Conservation (phyloP, 192 early-diverging fungal genomes). For the Linnemannia exigua region DNA sequence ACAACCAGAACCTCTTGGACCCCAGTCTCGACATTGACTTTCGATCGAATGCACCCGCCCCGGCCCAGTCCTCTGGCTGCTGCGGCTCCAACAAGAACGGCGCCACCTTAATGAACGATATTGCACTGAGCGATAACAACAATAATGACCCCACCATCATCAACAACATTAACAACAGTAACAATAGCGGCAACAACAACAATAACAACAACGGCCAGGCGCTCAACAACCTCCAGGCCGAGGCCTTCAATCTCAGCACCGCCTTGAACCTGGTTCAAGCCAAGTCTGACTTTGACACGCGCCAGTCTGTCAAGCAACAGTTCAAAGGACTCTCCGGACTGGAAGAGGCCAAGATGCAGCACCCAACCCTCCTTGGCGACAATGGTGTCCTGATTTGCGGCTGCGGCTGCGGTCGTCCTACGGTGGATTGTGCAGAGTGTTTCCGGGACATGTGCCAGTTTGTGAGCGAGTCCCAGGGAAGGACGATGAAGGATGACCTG, state of each 20-base stretch:
- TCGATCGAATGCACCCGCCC: background rate
- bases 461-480: constrained; percentile 46
- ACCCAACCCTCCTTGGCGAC: constrained; percentile 37
- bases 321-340: constrained; percentile 25
- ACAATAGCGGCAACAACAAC: background rate
- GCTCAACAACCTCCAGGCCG: background rate
- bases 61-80: background rate
- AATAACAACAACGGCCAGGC: background rate
- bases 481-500: constrained; percentile 45
- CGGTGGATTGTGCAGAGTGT: constrained; percentile 48
- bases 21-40: constrained; percentile 1
- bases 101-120: constrained; percentile 14
- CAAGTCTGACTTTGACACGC: constrained; percentile 2
- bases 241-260: constrained; percentile 29
- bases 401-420: constrained; percentile 55
- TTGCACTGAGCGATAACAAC: background rate
- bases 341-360: constrained; percentile 43
- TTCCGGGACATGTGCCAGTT: constrained; percentile 54
- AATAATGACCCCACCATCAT: background rate
- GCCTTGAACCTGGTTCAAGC: constrained; percentile 29
- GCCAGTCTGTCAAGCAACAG: constrained; percentile 34
- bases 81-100: constrained; percentile 1
- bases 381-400: constrained; percentile 53
- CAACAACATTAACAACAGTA: background rate
- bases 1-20: constrained; percentile 34